Base-by-base conservation (phyloP, 805 yeast genomes). In the Ogataea ganodermae region DNA sequence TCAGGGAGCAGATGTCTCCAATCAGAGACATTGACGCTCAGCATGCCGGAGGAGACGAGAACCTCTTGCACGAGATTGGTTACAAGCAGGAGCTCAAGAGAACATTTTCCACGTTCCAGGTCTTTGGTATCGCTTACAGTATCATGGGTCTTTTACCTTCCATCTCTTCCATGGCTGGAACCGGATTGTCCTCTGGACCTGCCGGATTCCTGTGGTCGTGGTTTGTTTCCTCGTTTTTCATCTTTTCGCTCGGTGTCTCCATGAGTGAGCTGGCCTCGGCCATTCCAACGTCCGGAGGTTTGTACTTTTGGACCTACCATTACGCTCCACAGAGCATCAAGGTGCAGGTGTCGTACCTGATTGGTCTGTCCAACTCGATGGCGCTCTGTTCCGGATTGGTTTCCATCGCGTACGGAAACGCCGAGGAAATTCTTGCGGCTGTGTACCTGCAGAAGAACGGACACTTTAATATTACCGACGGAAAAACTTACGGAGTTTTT, bases 211-310 rank as follows among this genome's bases (percentile, higher is more conserved):
- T 83, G 2, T 85, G 91, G 91, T 86, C 88, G 40, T 86, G 92
- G 91, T 64, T 81, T 39, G 58, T 80, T 13, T 74, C 87, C 27
- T 74, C 81, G 4, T 49, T 71, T 9, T 79, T 82, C 55, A 81
- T 84, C 46, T 59, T 83, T 45, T 59, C 72, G 8, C 75, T 81
- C n/a, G 89, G 89, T 14, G 52, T 76, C 6, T 72, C 84, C 14
- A 78, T 86, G 81, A 73, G 86, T 5, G 85, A 83, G 57, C 64
- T 83, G 51, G 87, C 85, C 1, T 76, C 84, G 30, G 78, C 89
- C 1, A 76, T 82, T 53, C 91, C 92, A 22, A 84, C 91, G 1
- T 78, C 86, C 17, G 91, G 91, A 45, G 91, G 91, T 7, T 67
- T 85, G 32, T 86, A 83, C 60, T 81, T 78, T 64, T 81, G 86